Evolutionary conservation across 2,329 filamentous ascomycete genomes (phyloP).

Genomic region (Pseudogymnoascus sp.): DNA sequence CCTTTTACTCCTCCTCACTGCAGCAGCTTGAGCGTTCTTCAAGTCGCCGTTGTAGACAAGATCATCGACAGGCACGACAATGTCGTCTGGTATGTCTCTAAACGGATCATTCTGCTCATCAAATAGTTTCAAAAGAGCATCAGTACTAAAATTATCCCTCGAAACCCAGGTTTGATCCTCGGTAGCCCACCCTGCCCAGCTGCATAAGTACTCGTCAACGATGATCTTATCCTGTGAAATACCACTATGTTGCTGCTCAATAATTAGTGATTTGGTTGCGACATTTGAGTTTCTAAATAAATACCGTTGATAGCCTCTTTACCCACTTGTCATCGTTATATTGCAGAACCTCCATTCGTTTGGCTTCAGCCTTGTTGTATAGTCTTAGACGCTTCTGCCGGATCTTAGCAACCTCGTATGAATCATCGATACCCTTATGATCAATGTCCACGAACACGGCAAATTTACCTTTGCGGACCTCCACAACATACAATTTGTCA

Average conservation of each 20-base stretch:
- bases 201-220: conserved; percentile 10
- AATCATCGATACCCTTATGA: neutral
- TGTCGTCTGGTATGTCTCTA: neutral
- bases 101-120: neutral
- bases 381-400: conserved; percentile 9
- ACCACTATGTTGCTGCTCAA: neutral
- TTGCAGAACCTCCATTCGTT: neutral
- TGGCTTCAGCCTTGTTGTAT: neutral
- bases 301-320: conserved; percentile 6
- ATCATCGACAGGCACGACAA: neutral
- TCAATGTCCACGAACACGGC: conserved; percentile 2
- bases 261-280: neutral
- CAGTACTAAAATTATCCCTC: neutral
- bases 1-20: neutral
- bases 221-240: neutral
- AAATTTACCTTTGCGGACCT: neutral
- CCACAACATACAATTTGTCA: neutral
- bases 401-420: conserved; percentile 11
- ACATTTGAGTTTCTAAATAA: neutral
- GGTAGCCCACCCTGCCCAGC: conserved; percentile 11
- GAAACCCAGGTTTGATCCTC: conserved; percentile 10
- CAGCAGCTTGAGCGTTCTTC: neutral
- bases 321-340: conserved; percentile 8
- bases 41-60: neutral
- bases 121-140: neutral